Percentiles rank a stretch among this genome's conserved stretches.
Evolutionary conservation across 331 rosid genomes (phyloP).

Genomic region (Quercus lobata): DNA sequence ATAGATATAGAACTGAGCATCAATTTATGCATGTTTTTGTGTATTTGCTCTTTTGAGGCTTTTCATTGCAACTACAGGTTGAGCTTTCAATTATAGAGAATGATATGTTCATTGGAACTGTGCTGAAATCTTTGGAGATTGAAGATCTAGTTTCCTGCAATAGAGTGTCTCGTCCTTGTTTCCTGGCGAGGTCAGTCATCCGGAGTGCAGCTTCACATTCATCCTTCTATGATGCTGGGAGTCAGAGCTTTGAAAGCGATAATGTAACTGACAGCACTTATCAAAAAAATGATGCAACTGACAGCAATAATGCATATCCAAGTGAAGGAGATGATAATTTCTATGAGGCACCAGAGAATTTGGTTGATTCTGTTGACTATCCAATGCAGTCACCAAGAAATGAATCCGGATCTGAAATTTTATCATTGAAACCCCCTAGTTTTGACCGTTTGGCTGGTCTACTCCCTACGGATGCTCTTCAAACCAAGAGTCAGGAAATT

Average conservation of each 20-base stretch:
- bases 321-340: constrained; percentile 75
- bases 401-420: constrained; percentile 24
- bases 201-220: constrained; percentile 46
- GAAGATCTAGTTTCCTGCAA: constrained; percentile 75
- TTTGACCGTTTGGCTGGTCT: constrained; percentile 75
- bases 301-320: constrained; percentile 2
- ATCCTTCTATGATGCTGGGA: constrained; percentile 29
- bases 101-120: constrained; percentile 81
- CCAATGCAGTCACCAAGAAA: constrained; percentile 45
- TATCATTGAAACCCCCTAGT: constrained; percentile 42
- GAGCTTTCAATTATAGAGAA: constrained; percentile 73
- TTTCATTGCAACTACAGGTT: constrained; percentile 50
- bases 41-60: constrained; percentile 24
- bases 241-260: constrained; percentile 30
- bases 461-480: constrained; percentile 55
- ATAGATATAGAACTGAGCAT: constrained; percentile 8
- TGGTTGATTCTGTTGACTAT: constrained; percentile 53
- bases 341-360: constrained; percentile 87
- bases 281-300: too few species aligned
- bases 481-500: constrained; percentile 30
- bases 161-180: constrained; percentile 51
- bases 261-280: background rate
- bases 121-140: constrained; percentile 90
- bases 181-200: constrained; percentile 86
- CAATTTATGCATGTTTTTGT: constrained; percentile 1